Evolutionary conservation across 2,329 filamentous ascomycete species (phyloP), one percentile per base, ranked within the genome.

Genomic region (Neofusicoccum sp.): DNA sequence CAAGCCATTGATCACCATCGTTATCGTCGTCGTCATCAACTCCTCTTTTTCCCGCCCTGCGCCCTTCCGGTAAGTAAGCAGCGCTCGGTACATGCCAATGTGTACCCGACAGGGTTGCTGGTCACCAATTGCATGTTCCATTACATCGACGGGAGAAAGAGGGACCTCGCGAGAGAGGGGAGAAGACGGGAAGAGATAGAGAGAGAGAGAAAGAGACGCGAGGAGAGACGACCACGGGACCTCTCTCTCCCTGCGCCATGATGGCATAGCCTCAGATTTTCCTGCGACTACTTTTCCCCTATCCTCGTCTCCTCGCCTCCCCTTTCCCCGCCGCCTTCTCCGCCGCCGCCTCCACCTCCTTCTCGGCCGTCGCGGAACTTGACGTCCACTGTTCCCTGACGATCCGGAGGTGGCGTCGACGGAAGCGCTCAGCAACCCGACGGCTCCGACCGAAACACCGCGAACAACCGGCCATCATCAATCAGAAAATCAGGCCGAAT

Each of bases 1-100:
- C 51, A 56, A 56, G 51, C 51, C 51, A 56, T 56, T 56, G 51
- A 56, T 56, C 51, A 33, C 38, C 34, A 28, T 38, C 38, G 5
- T 43, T 56, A 16, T 56, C 51, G 38, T 56, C 38, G 51, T 56
- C 51, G 51, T 56, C 51, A 56, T 33, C 51, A 30, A 20, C 36
- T 53, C 48, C 33, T 53, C 20, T 34, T 49, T 7, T 36, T 31
- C 47, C 47, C 16, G 24, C 28, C 26, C 26, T 14, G 44, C 28
- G 34, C 26, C 30, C 12, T 36, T 30, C 49, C 49, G 49, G 40
- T 7, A 56, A n/a, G 51, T 56, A 56, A 56, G 51, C 38, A 11
- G 24, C n/a, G n/a, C 7, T 16, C 30, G 24, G 30, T 24, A 24
- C 28, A 28, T 38, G 48, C 20, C 48, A 40, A 30, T 28, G 20